Base-by-base conservation (phyloP, 331 rosid species). In the Rosa hybrid region DNA sequence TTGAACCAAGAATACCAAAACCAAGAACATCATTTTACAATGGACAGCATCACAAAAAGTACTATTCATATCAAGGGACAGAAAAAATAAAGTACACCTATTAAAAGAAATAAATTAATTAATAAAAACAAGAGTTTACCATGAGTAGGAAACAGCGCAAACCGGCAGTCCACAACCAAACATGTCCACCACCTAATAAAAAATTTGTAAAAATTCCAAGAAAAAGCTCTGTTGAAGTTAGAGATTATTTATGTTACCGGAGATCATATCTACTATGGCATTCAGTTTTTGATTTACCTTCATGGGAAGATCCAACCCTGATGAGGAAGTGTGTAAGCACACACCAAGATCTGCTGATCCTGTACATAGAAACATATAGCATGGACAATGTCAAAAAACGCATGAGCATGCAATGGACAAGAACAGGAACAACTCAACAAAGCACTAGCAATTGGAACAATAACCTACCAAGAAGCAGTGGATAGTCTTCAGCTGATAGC, bases 281-380 rank as follows among this genome's bases (percentile, higher is more conserved):
- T 17, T 34, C 51, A 77, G 60, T 54, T 27, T 57, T 54, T 25
- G 4, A 30, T 25, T 39, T 87, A 92, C 98, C 98, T 95, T 95
- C 98, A 92, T 95, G 42, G 98, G 98, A 87, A 92, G 98, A 87
- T 95, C 98, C 81, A 95, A 81, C 80, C 98, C 98, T 25, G 98
- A 95, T 53, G 98, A 95, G 50, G 98, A 95, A 46, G 98, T 92
- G 83, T 95, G 98, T 80, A 95, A 83, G 84, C 98, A 95, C 77
- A 95, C 94, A 63, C 98, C 98, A 38, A 95, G 85, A 78, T 95
- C 97, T 17, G 93, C 97, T 4, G 98, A 95, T 76, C 98, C 98
- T 95, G 89, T 63, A 53, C 83, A 86, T 44, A 16, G 16, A 76
- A 45, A 63, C 38, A 13, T 12, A 42, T 18, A 51, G 67, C 20